A percentile compares a stretch with the other conserved stretches of the same genome.
Evolutionary conservation across 2,329 filamentous ascomycete species (phyloP).

Genomic region (Microdochium paspali): DNA sequence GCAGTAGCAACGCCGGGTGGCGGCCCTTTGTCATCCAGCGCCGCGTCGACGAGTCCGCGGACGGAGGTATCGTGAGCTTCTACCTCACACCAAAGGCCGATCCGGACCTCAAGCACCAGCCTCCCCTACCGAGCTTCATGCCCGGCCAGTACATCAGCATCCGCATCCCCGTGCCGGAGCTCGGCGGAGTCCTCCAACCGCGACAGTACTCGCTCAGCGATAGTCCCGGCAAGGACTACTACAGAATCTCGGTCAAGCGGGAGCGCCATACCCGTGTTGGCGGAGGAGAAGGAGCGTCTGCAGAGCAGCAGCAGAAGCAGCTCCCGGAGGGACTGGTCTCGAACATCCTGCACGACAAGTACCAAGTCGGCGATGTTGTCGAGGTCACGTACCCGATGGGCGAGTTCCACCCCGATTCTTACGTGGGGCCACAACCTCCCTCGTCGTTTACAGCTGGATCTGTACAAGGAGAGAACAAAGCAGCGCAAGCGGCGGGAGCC

Average conservation of each 20-base stretch:
- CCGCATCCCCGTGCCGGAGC: slow-evolving; percentile 48
- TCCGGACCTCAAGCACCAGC: slow-evolving; percentile 1
- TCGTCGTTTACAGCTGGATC: slow-evolving; percentile 25
- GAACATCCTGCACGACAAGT: slow-evolving; percentile 39
- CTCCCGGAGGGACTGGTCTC: slow-evolving; percentile 34
- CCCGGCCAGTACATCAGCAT: slow-evolving; percentile 70
- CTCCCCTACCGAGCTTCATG: slow-evolving; percentile 46
- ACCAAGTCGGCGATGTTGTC: slow-evolving; percentile 40
- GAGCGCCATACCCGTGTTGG: too few species aligned
- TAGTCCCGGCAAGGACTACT: slow-evolving; percentile 39
- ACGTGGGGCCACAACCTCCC: too few species aligned
- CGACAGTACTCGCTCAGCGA: slow-evolving; percentile 70
- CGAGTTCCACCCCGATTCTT: slow-evolving; percentile 57
- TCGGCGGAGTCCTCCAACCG: slow-evolving; percentile 54
- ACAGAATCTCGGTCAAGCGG: slow-evolving; percentile 67
- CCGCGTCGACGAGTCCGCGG: slow-evolving; percentile 51
- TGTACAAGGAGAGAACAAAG: slow-evolving; percentile 10
- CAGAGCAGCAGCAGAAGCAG: slow-evolving; percentile 28
- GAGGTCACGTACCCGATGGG: slow-evolving; percentile 46
- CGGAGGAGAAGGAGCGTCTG: too few species aligned
- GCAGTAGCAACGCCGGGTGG: slow-evolving; percentile 33
- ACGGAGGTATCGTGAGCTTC: slow-evolving; percentile 51
- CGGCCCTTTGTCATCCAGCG: slow-evolving; percentile 44
- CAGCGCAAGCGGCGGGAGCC: not conserved
- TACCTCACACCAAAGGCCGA: slow-evolving; percentile 59